Conservation (phyloP, 116 monocot genomes). For the Iris pallida region DNA sequence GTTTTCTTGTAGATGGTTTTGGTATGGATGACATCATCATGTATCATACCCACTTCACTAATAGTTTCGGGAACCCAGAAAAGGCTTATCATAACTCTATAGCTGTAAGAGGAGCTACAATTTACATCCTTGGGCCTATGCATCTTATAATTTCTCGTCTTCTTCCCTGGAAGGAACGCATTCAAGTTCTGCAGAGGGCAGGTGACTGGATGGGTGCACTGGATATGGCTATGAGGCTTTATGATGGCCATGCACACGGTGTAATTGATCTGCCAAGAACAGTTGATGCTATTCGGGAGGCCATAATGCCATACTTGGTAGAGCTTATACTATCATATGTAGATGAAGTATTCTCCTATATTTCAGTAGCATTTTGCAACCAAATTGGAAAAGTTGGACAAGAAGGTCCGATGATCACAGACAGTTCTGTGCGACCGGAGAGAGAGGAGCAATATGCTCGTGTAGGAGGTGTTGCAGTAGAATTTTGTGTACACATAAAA, state of each 20-base stretch:
- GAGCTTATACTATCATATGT: conserved; percentile 92
- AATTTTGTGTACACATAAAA: conserved; percentile 88
- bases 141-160: conserved; percentile 90
- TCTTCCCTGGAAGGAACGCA: conserved; percentile 97
- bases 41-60: conserved; percentile 79
- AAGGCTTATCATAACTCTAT: conserved; percentile 91
- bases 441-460: conserved; percentile 89
- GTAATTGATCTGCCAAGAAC: conserved; percentile 95
- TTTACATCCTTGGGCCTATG: conserved; percentile 83
- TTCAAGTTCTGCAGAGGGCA: conserved; percentile 87
- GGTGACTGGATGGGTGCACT: conserved; percentile 99
- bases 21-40: conserved; percentile 66
- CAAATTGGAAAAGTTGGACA: conserved; percentile 41
- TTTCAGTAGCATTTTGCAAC: conserved; percentile 71
- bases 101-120: conserved; percentile 90
- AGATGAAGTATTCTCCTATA: conserved; percentile 98
- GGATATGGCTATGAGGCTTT: conserved; percentile 93
- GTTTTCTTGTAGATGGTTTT: conserved; percentile 53
- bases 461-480: conserved; percentile 96
- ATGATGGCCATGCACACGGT: conserved; percentile 95
- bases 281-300: conserved; percentile 65
- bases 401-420: conserved; percentile 28
- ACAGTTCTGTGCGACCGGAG: conserved; percentile 34
- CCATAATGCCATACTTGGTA: conserved; percentile 90
- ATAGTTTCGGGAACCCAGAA: conserved; percentile 89